Conservation (phyloP, 345 rosid species). For the Hibiscus syriacus region DNA sequence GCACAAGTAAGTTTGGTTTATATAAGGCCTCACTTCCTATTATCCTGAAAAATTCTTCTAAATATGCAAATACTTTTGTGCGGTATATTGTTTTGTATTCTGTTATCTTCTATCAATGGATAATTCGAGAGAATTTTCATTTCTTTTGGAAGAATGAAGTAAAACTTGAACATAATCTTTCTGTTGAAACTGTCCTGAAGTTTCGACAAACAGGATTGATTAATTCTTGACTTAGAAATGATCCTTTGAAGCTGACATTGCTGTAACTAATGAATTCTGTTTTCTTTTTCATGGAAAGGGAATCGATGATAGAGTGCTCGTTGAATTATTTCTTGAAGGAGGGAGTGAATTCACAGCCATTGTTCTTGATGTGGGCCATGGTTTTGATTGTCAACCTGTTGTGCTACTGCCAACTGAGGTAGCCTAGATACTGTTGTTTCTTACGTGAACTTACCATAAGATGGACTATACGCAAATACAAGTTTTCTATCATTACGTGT, state of each 20-base stretch:
- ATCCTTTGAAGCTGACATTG: constrained; percentile 7
- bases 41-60: not conserved
- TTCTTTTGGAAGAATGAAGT: not conserved
- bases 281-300: constrained; percentile 38
- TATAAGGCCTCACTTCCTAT: not conserved
- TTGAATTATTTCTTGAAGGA: constrained; percentile 82
- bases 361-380: constrained; percentile 84
- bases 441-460: not conserved
- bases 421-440: constrained; percentile 13
- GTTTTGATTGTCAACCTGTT: constrained; percentile 64
- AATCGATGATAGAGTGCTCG: constrained; percentile 64
- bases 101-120: not conserved
- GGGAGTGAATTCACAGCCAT: constrained; percentile 89
- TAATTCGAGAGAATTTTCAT: not conserved
- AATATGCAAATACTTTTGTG: not conserved
- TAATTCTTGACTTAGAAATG: constrained; percentile 4
- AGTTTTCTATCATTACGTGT: not conserved
- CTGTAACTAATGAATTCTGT: constrained; percentile 1
- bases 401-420: constrained; percentile 91
- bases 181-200: constrained; percentile 3
- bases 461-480: not conserved
- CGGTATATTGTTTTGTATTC: not conserved
- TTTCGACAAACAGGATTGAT: not conserved
- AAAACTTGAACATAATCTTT: not conserved
- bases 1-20: not conserved